These are phyloP conservation scores for Mycosarcoma mackinlayi DNA, from an alignment of 1,284 basidiomycete genomes.

Conservation along the genomic window DNA sequence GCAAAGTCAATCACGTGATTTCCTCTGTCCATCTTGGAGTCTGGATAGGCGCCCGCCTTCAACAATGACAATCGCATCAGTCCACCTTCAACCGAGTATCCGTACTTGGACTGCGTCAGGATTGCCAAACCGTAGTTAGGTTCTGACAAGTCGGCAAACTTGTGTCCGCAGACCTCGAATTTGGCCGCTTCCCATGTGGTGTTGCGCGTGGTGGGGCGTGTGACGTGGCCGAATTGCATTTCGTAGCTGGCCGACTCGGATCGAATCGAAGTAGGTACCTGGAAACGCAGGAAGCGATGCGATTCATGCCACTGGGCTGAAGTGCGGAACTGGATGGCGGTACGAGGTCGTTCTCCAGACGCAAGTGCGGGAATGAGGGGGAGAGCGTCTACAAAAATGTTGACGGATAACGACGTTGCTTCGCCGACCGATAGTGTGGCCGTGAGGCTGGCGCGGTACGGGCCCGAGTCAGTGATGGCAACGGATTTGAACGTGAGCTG, in stretches of 20 bases:
- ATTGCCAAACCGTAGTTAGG: constrained; percentile 79
- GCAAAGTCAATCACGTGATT: constrained; percentile 59
- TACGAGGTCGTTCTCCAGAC: constrained; percentile 22
- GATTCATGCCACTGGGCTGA: constrained; percentile 82
- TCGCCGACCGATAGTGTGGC: constrained; percentile 80
- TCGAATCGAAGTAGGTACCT: constrained; percentile 86
- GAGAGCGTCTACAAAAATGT: constrained; percentile 72
- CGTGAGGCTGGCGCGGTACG: constrained; percentile 80
- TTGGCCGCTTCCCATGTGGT: constrained; percentile 74
- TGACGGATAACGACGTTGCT: constrained; percentile 80
- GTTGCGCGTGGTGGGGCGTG: constrained; percentile 91
- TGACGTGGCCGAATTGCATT: constrained; percentile 90
- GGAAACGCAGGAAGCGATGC: constrained; percentile 74
- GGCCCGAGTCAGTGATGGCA: constrained; percentile 80
- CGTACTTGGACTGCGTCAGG: constrained; percentile 86
- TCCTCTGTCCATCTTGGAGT: constrained; percentile 90
- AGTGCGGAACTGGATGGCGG: constrained; percentile 81
- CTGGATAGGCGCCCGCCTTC: constrained; percentile 88
- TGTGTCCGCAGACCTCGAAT: constrained; percentile 82
- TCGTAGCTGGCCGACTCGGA: constrained; percentile 88
- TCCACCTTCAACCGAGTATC: constrained; percentile 65
- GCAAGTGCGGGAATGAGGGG: constrained; percentile 36
- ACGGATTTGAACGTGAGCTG: constrained; percentile 80
- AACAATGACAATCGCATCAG: constrained; percentile 86
- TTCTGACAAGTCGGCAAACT: constrained; percentile 83